These are phyloP conservation scores for Trichocladium antarcticum DNA, from an alignment of 495 filamentous ascomycete genomes.

Conservation along the genomic window DNA sequence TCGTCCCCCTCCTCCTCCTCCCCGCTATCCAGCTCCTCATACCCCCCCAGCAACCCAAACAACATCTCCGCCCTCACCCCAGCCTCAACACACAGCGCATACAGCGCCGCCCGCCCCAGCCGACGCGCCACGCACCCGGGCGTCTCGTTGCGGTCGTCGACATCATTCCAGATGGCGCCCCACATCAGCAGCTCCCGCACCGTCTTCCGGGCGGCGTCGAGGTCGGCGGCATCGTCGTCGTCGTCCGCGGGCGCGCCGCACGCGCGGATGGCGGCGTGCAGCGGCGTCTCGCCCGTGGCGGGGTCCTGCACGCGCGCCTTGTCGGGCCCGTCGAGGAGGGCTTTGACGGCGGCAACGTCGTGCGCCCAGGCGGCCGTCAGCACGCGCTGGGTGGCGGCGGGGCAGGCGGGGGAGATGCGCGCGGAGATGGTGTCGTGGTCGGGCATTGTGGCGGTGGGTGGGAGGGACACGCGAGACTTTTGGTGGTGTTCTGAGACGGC, in stretches of 20 bases:
- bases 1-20: slow-evolving; percentile 50
- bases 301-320: slow-evolving; percentile 70
- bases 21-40: slow-evolving; percentile 56
- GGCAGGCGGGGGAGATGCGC: slow-evolving; percentile 39
- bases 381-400: slow-evolving; percentile 41
- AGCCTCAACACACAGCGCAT: slow-evolving; percentile 78
- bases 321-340: slow-evolving; percentile 53
- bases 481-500: not conserved
- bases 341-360: slow-evolving; percentile 60
- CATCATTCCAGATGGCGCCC: slow-evolving; percentile 95
- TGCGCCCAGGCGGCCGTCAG: slow-evolving; percentile 78
- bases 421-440: slow-evolving; percentile 32
- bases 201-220: slow-evolving; percentile 50
- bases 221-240: slow-evolving; percentile 30
- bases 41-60: slow-evolving; percentile 63
- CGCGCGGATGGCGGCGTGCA: slow-evolving; percentile 82
- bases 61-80: slow-evolving; percentile 86
- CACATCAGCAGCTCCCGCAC: slow-evolving; percentile 68
- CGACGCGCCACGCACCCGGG: slow-evolving; percentile 77
- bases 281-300: slow-evolving; percentile 72
- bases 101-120: slow-evolving; percentile 59
- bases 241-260: slow-evolving; percentile 46
- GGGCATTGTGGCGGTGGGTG: slow-evolving; percentile 10
- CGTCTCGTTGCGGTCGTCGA: slow-evolving; percentile 76
- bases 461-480: not conserved